Conservation (phyloP, 495 filamentous ascomycete species). For the Hyaloscypha hepaticicola region DNA sequence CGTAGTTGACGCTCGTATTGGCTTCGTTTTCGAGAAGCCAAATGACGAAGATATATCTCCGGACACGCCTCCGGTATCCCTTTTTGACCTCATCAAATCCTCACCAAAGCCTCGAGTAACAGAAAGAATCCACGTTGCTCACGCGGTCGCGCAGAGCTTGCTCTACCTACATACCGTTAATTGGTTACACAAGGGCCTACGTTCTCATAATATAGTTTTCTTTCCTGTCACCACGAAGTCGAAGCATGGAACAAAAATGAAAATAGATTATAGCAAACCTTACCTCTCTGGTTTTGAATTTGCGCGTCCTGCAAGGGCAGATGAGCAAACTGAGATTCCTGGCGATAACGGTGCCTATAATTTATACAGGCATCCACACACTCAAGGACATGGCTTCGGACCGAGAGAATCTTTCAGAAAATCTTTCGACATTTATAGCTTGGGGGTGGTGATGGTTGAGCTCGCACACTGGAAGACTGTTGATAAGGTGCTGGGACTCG, state of each 20-base stretch:
- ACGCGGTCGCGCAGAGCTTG: constrained; percentile 24
- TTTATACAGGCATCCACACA: constrained; percentile 48
- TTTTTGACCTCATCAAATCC: constrained; percentile 13
- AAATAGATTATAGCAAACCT: constrained; percentile 34
- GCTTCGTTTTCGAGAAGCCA: constrained; percentile 28
- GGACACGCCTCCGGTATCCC: constrained; percentile 18
- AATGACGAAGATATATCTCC: constrained; percentile 10
- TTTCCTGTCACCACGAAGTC: constrained; percentile 26
- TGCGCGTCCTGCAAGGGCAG: constrained; percentile 47
- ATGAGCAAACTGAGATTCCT: constrained; percentile 52
- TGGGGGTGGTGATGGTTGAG: constrained; percentile 50
- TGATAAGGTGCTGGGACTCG: constrained; percentile 42
- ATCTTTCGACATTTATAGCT: constrained; percentile 50
- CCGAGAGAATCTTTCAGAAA: constrained; percentile 43
- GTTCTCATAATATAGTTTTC: constrained; percentile 53
- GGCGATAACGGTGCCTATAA: constrained; percentile 42
- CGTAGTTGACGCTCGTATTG: constrained; percentile 22
- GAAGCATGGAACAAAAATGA: constrained; percentile 11
- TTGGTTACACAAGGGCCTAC: constrained; percentile 59
- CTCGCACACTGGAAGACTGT: constrained; percentile 52
- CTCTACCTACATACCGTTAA: constrained; percentile 49
- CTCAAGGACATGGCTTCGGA: constrained; percentile 38
- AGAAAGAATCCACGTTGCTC: constrained; percentile 17
- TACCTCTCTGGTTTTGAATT: constrained; percentile 56
- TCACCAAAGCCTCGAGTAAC: constrained; percentile 21